Evolutionary conservation across 2,329 filamentous ascomycete species (phyloP).

Genomic region (Alternaria ethzedia): DNA sequence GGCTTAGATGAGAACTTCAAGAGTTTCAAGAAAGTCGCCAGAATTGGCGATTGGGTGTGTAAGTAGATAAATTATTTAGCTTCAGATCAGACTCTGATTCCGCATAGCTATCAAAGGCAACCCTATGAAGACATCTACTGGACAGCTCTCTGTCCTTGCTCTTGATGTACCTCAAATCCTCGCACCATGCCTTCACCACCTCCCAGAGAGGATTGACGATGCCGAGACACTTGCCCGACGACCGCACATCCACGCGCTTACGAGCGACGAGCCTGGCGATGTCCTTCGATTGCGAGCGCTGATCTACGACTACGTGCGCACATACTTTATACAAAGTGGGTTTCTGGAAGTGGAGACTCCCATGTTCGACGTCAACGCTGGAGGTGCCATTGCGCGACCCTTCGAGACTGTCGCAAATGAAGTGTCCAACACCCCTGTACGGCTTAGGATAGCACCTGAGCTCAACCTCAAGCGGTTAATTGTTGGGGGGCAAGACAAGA

Average conservation of each 20-base stretch:
- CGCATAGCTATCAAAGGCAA: constrained; percentile 69
- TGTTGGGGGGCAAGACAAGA: constrained; percentile 82
- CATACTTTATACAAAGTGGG: constrained; percentile 71
- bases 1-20: constrained; percentile 59
- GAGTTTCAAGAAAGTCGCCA: constrained; percentile 68
- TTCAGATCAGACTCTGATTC: constrained; percentile 15
- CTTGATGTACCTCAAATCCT: constrained; percentile 72
- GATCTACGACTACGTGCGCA: constrained; percentile 75
- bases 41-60: constrained; percentile 86
- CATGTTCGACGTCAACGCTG: constrained; percentile 79
- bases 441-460: constrained; percentile 89
- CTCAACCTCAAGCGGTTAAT: constrained; percentile 93
- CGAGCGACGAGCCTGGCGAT: constrained; percentile 72
- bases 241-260: constrained; percentile 85
- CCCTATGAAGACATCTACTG: constrained; percentile 72
- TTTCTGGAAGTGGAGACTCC: constrained; percentile 93
- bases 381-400: constrained; percentile 86
- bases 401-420: constrained; percentile 83
- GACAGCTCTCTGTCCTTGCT: constrained; percentile 77
- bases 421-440: constrained; percentile 72
- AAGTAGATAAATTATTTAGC: constrained; percentile 49
- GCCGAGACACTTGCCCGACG: constrained; percentile 75
- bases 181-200: constrained; percentile 77
- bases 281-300: constrained; percentile 75
- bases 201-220: constrained; percentile 74